A percentile compares a stretch with the other conserved stretches of the same genome.
phyloP scores from a whole-genome alignment of 495 filamentous ascomycete species.

The Penicillium simplicissimum region DNA sequence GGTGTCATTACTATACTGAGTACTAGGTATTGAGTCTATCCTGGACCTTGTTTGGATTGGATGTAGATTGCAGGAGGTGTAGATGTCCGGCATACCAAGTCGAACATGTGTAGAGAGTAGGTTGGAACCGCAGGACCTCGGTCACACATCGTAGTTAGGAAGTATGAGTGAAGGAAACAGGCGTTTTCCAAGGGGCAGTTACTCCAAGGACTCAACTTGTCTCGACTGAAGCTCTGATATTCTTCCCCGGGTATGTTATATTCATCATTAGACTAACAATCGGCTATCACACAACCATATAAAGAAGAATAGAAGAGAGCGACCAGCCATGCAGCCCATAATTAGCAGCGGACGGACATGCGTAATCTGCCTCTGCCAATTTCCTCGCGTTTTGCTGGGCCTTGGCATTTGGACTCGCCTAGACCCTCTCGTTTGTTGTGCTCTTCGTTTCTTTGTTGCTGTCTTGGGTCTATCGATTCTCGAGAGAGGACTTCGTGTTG shows the following conservation, averaged over 20 bases:
- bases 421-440: constrained; percentile 3
- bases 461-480: not conserved
- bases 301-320: not conserved
- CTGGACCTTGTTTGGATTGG: too few relatives aligned
- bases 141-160: not conserved
- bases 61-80: not conserved
- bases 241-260: too few relatives aligned
- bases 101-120: not conserved
- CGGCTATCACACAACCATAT: not conserved
- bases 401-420: constrained; percentile 14
- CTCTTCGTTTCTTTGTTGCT: not conserved
- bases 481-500: not conserved
- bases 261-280: too few relatives aligned
- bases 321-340: constrained; percentile 13
- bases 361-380: constrained; percentile 1
- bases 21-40: not conserved
- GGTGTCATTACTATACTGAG: not conserved
- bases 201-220: too few relatives aligned
- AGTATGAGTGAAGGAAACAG: not conserved
- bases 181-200: not conserved
- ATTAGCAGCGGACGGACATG: constrained; percentile 10
- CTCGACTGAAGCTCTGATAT: too few relatives aligned
- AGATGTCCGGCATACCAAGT: not conserved
- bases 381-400: not conserved
- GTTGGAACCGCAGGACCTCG: not conserved